Base-by-base conservation (phyloP, 2,329 filamentous ascomycete genomes). In the Ambrosiella cleistominuta region DNA sequence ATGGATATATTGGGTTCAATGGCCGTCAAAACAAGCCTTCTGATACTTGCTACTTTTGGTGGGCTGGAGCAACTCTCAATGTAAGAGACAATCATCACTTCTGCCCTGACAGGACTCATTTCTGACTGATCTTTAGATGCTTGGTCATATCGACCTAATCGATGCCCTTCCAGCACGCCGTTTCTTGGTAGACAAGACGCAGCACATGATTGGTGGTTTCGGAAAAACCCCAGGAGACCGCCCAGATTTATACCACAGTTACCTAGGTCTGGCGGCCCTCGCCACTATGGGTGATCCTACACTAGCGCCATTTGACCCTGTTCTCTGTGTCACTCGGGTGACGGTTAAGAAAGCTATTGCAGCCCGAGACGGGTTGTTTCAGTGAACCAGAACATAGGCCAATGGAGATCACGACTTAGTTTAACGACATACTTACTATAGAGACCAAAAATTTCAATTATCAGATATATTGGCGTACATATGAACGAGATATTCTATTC, bases 31-130 rank as follows among this genome's bases (percentile, higher is more conserved):
- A 95, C 72, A 98, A 98, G 69, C 77, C 83, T 53, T 86, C 87
- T 8, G 93, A 98, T 70, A 97, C 93, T 0, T 98, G 93, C 71
- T 98, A 98, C 69, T 85, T 82, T 19, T 98, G 91, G 75, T 98
- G 93, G 93, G 88, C 87, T 0, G 77, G 78, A 3, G 88, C 81
- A 1, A 81, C 88, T 1, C 66, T 80, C 0, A 64, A 66, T 56
- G 73, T 76, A 65, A 61, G 69, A 3, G n/a, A 44, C 19, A 78
- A 55, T 67, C 69, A 60, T 74, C 27, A 5, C 76, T 69, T 64
- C 68, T 42, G 36, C 54, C 12, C 39, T 15, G 47, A 19, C n/a
- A 27, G n/a, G 5, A 8, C 40, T 27, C 9, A 39, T 36, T 12
- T 44, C 27, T n/a, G 39, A 58, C 13, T 17, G 9, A 17, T 35